Percentiles rank a stretch among this genome's conserved stretches.
Conservation (phyloP, 495 filamentous ascomycete genomes). For the Opeltia flavorubescens region DNA sequence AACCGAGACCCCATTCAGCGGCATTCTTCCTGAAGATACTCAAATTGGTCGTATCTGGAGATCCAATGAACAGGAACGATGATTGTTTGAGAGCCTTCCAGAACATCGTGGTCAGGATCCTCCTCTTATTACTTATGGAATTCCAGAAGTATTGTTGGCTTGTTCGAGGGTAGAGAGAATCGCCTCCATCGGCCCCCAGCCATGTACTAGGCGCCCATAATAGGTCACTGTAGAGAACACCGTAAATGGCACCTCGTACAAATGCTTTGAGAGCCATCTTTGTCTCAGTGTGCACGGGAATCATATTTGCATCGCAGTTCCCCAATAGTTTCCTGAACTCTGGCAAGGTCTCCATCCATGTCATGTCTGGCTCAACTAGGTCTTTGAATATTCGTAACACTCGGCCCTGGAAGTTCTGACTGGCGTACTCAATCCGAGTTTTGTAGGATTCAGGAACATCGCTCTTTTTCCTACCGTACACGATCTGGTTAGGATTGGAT, state of each 20-base stretch:
- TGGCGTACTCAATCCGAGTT: constrained; percentile 38
- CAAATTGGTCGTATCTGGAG: background rate
- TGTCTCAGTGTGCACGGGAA: constrained; percentile 11
- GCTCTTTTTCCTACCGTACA: constrained; percentile 23
- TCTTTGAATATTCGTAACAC: constrained; percentile 22
- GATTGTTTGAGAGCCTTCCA: constrained; percentile 13
- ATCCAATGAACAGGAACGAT: background rate
- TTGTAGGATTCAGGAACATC: constrained; percentile 28
- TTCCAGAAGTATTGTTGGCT: constrained; percentile 3
- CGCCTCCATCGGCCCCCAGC: background rate
- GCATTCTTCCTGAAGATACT: background rate
- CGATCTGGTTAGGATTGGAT: constrained; percentile 3
- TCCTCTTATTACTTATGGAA: constrained; percentile 13
- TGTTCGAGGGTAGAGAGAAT: constrained; percentile 10
- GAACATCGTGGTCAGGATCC: constrained; percentile 24
- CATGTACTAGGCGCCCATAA: background rate
- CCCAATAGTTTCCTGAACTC: constrained; percentile 18
- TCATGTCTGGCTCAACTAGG: constrained; percentile 25
- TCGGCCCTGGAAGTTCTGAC: constrained; percentile 27
- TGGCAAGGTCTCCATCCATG: constrained; percentile 25
- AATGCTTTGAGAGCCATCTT: constrained; percentile 18
- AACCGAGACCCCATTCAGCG: background rate
- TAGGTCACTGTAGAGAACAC: constrained; percentile 5
- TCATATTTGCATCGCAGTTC: constrained; percentile 7
- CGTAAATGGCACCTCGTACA: constrained; percentile 19